Evolutionary conservation across 371 early-diverging fungal genomes (phyloP).

Genomic region (Mortierella sp.): DNA sequence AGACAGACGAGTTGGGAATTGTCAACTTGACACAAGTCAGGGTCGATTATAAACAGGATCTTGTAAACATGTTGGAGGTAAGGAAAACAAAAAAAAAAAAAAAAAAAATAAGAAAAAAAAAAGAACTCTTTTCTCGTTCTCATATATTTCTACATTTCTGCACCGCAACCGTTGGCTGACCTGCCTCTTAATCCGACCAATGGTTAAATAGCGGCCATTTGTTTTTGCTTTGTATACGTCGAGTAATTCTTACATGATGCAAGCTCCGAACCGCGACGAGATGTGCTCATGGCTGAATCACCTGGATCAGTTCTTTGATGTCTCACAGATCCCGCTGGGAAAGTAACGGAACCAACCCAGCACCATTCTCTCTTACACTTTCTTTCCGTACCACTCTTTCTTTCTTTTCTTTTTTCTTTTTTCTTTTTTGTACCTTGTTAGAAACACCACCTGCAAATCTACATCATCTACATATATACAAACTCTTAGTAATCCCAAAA

Average conservation of each 20-base stretch:
- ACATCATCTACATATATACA: neutral
- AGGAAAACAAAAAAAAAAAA: slow-evolving; percentile 1
- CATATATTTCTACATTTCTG: neutral
- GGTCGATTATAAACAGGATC: slow-evolving; percentile 75
- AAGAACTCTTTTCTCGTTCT: neutral
- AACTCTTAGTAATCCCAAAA: neutral
- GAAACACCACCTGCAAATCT: too few species aligned
- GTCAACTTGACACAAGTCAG: slow-evolving; percentile 82
- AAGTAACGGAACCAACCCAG: neutral
- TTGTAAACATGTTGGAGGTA: slow-evolving; percentile 78
- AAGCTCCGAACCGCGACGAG: slow-evolving; percentile 75
- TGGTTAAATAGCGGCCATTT: slow-evolving; percentile 61
- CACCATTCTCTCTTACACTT: too few species aligned
- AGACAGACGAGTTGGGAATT: slow-evolving; percentile 78
- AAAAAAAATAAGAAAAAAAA: neutral
- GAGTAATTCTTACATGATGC: slow-evolving; percentile 83
- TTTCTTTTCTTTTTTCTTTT: neutral
- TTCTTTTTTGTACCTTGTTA: neutral
- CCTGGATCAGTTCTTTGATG: slow-evolving; percentile 50
- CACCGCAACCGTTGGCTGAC: neutral
- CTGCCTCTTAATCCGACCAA: neutral
- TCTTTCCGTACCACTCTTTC: too few species aligned
- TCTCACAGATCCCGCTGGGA: slow-evolving; percentile 34
- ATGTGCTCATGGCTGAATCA: slow-evolving; percentile 81
- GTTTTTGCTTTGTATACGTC: slow-evolving; percentile 89